Conservation (phyloP, 1,284 basidiomycete genomes). For the Microbotryomycetes sp. region DNA sequence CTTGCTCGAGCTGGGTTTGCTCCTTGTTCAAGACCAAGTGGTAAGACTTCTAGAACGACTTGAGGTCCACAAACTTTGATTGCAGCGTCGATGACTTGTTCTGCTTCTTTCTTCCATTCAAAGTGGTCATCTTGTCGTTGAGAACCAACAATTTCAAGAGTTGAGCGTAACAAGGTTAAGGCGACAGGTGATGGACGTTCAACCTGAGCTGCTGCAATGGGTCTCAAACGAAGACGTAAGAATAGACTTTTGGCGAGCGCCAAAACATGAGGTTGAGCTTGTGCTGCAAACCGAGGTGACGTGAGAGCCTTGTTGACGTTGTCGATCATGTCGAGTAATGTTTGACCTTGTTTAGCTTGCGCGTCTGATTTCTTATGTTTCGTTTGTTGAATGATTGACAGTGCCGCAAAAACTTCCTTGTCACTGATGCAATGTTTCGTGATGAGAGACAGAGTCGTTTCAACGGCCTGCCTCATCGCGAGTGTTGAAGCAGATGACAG, state of each 20-base stretch:
- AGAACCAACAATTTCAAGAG: conserved; percentile 69
- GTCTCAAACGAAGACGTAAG: conserved; percentile 44
- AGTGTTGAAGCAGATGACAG: conserved; percentile 20
- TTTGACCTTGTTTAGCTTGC: conserved; percentile 40
- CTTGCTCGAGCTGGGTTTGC: conserved; percentile 43
- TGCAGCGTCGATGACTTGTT: conserved; percentile 69
- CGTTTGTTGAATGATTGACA: conserved; percentile 35
- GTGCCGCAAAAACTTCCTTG: conserved; percentile 53
- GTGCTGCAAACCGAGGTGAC: conserved; percentile 63
- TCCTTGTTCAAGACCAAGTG: conserved; percentile 56
- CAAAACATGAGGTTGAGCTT: conserved; percentile 53
- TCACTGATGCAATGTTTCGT: conserved; percentile 65
- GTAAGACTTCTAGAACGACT: conserved; percentile 65
- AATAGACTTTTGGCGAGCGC: conserved; percentile 42
- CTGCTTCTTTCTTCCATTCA: conserved; percentile 83
- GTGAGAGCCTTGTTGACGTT: conserved; percentile 63
- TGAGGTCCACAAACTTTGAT: conserved; percentile 83
- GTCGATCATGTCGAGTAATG: conserved; percentile 47
- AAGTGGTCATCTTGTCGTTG: conserved; percentile 73
- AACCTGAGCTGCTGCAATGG: conserved; percentile 28
- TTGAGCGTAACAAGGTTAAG: conserved; percentile 61
- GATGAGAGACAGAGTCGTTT: conserved; percentile 55
- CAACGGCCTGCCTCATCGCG: conserved; percentile 56
- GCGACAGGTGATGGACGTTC: conserved; percentile 61
- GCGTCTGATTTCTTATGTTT: not conserved